Evolutionary conservation across 139 green algal species (phyloP).

Genomic region (Asterochloris erici): DNA sequence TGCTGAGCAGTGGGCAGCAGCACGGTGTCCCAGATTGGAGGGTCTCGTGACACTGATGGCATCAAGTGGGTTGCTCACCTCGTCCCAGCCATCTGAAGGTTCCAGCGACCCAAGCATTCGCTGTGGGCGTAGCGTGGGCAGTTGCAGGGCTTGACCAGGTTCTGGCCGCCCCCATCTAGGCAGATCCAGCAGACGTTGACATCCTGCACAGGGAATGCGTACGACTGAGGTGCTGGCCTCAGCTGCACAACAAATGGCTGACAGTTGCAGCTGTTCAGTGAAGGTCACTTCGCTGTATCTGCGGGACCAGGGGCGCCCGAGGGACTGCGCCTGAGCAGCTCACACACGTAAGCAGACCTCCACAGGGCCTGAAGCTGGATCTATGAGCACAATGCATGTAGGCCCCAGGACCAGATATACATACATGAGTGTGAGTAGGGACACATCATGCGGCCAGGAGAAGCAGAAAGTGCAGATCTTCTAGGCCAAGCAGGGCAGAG

Average conservation of each 20-base stretch:
- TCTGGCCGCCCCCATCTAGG: constrained; percentile 45
- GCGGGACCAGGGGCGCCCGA: neutral
- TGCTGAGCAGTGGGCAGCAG: too few relatives aligned
- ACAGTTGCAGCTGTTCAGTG: neutral
- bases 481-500: too few relatives aligned
- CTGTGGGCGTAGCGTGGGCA: constrained; percentile 69
- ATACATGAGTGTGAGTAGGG: too few relatives aligned
- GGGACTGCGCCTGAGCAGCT: constrained; percentile 1
- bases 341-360: neutral
- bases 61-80: constrained; percentile 35
- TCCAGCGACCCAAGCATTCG: constrained; percentile 74
- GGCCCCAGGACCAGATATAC: too few relatives aligned
- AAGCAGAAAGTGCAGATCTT: too few relatives aligned
- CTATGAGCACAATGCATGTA: too few relatives aligned
- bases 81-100: constrained; percentile 80
- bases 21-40: too few relatives aligned
- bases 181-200: constrained; percentile 79
- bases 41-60: neutral
- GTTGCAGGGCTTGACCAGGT: constrained; percentile 57
- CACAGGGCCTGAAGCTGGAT: too few relatives aligned
- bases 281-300: neutral
- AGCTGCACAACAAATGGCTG: neutral
- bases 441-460: too few relatives aligned
- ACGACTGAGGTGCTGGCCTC: neutral
- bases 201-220: constrained; percentile 11